Evolutionary conservation across 106 monocot genomes (phyloP), one percentile per base, ranked within the genome.

Genomic region (Dendrobium officinale): DNA sequence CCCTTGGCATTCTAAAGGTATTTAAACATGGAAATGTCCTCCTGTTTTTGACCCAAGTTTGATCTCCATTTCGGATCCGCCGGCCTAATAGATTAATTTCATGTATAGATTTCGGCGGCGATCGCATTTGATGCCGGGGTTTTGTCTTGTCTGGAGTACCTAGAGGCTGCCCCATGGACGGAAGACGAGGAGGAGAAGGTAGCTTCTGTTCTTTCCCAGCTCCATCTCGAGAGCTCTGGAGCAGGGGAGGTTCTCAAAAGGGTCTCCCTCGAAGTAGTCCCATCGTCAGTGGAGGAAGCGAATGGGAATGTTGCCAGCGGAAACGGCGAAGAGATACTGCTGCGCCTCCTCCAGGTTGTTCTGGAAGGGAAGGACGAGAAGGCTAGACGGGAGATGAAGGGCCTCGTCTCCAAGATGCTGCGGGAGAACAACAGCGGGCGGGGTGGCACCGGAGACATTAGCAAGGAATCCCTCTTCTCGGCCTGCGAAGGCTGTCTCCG

Each of bases 181-280:
- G 97, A 97, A 80, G 97, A 97, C 55, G 97, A 97, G 66, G 97
- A 97, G 81, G 97, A 97, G 86, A 97, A 92, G 90, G 92, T 97
- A 64, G 97, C 97, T 0, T 47, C 90, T 6, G 66, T 97, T 24
- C 87, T 97, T 6, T 83, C 90, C 2, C 86, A 92, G 89, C 94
- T 97, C 55, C 87, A 86, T 10, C 90, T 94, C 3, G 94, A 92
- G 80, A 91, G 82, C 86, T 89, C 90, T 6, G 87, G 90, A 0
- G 92, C 90, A 3, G 92, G 86, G 27, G 94, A 97, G 80, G 97
- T 97, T 59, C 86, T 97, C 18, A 94, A 97, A 76, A 87, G 97
- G 56, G 92, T 97, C 15, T 94, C 94, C 24, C 78, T 90, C 8
- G 94, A 91, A 67, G 79, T 80, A 8, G 77, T 77, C 20, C 75